Conservation (phyloP, 2,329 filamentous ascomycete genomes). For the Corniculantispora saksenae region DNA sequence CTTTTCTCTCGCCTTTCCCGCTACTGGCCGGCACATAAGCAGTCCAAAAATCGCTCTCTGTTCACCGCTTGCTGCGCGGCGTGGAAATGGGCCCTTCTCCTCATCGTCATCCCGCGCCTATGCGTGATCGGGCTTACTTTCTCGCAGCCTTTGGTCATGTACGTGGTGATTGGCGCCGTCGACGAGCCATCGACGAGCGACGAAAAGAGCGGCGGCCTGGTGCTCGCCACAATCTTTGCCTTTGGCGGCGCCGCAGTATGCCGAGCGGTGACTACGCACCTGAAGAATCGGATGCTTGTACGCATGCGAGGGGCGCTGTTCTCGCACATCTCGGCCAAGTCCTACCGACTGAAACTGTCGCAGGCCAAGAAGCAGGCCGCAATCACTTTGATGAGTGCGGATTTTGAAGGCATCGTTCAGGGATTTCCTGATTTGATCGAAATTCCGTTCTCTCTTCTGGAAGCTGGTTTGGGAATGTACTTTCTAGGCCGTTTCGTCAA, state of each 20-base stretch:
- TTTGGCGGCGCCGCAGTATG: neutral
- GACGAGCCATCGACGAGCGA: constrained; percentile 20
- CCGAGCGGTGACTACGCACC: neutral
- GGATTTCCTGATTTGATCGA: neutral
- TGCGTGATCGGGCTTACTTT: neutral
- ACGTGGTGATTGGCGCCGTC: constrained; percentile 18
- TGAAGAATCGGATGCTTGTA: neutral
- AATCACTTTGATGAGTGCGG: neutral
- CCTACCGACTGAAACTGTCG: neutral
- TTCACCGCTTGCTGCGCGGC: constrained; percentile 25
- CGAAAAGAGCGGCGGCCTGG: neutral
- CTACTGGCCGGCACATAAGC: neutral
- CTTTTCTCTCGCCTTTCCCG: neutral
- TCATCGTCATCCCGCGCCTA: neutral
- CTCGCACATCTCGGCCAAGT: neutral
- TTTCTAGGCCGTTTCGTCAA: neutral
- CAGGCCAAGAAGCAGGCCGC: neutral
- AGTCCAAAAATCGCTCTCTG: neutral
- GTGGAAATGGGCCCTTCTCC: constrained; percentile 21
- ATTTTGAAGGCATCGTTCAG: neutral
- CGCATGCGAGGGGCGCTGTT: neutral
- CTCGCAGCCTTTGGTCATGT: neutral
- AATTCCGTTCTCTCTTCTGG: neutral
- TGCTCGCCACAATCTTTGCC: neutral
- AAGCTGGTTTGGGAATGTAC: neutral